Base-by-base conservation (phyloP, 2,329 filamentous ascomycete genomes). In the Capronia americana region DNA sequence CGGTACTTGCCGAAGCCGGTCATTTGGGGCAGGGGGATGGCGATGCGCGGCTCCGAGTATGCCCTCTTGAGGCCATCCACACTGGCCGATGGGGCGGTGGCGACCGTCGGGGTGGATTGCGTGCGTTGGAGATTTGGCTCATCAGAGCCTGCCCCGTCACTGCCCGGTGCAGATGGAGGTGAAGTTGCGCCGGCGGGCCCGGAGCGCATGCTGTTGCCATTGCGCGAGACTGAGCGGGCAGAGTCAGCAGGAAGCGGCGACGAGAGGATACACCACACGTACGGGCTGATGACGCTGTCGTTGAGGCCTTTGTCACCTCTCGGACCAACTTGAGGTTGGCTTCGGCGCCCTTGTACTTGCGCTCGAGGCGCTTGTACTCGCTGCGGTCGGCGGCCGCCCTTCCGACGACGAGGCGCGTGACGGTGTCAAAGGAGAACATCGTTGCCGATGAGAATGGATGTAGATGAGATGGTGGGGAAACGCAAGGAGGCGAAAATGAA, bases 1-100 rank as follows among this genome's bases (percentile, higher is more conserved):
- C 72, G 65, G 60, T 70, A 73, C 44, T 66, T 67, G 34, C 70
- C 70, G 44, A 70, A 62, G n/a, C 72, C 72, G 14, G 60, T 70
- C 68, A 72, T 69, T 30, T 65, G 24, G 8, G 61, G 65, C 63
- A 72, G 38, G 10, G 70, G 69, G 11, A 69, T 65, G 14, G 48
- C 48, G 24, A 72, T 64, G 30, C 55, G 62, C 58, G 30, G 68
- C 59, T 66, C 71, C 71, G 51, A 67, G 51, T 55, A 64, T 68
- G 34, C 67, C n/a, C 53, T 55, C n/a, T 55, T 55, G 53, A 55
- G 28, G 10, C 20, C 28, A 12, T 55, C 53, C 28, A n/a, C 14
- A 14, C n/a, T 4, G 28, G 11, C 28, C 12, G 28, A 3, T 28
- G 53, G 53, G 53, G 12, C 24, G 26, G 10, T 55, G 53, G 28